A percentile compares a stretch with the other conserved stretches of the same genome.
These are phyloP conservation scores for Paecilomyces dactylethromorphus DNA, from an alignment of 2,329 filamentous ascomycete genomes.

Conservation along the genomic window DNA sequence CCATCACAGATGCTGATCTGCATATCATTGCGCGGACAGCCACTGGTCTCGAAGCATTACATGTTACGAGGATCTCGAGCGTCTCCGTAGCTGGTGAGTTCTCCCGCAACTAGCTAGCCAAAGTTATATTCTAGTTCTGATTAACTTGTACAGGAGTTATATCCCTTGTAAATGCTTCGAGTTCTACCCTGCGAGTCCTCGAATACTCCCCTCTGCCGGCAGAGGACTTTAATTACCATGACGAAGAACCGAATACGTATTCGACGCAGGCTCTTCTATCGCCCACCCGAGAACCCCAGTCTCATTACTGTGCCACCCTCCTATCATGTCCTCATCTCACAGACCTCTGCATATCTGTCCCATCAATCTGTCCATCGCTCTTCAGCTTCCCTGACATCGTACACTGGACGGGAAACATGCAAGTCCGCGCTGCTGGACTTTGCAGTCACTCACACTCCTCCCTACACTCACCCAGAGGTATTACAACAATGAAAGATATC, in stretches of 20 bases:
- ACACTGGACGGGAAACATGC: conserved; percentile 12
- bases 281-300: neutral
- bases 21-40: conserved; percentile 45
- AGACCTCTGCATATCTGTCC: conserved; percentile 9
- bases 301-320: conserved; percentile 10
- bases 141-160: conserved; percentile 33
- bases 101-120: neutral
- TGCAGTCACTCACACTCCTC: conserved; percentile 2
- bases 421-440: conserved; percentile 12
- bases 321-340: conserved; percentile 7
- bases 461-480: neutral
- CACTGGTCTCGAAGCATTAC: conserved; percentile 45
- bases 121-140: conserved; percentile 5
- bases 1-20: conserved; percentile 45
- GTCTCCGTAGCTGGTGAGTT: conserved; percentile 41
- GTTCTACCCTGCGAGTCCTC: conserved; percentile 42
- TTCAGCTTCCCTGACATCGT: conserved; percentile 7
- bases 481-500: conserved; percentile 2
- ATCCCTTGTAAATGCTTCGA: conserved; percentile 45
- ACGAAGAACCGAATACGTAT: neutral
- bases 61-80: conserved; percentile 48
- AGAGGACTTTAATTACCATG: conserved; percentile 20
- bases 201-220: conserved; percentile 49
- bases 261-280: neutral
- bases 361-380: conserved; percentile 10